Base-by-base conservation (phyloP, 1,139 yeast genomes). In the Zygoascus meyerae region DNA sequence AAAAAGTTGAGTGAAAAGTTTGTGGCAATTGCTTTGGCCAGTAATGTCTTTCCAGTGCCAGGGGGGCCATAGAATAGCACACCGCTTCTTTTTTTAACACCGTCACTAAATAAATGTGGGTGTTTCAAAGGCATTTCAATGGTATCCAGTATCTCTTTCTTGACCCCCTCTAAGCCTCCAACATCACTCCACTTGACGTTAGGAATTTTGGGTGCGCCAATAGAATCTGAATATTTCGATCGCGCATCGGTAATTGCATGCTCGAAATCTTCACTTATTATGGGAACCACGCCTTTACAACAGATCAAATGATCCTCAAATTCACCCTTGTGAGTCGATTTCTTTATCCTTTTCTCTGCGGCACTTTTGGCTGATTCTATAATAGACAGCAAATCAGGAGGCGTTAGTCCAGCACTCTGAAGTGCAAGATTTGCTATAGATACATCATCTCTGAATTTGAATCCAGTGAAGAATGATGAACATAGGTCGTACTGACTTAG, bases 151-250 rank as follows among this genome's bases (percentile, higher is more conserved):
- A 92, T 90, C 61, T 90, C 97, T 59, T 82, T 90, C 63, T 90
- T 92, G 36, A 89, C 95, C 42, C 82, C 64, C 52, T 87, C 96
- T 55, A 92, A 72, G 0, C 96, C 96, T 35, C 96, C 96, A 49
- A 87, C 90, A 64, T 87, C 96, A 57, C 83, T 90, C 98, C 98
- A 92, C 51, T 83, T 81, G 7, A 92, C 97, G 57, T 85, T 81
- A 1, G 98, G 98, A 54, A 92, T 92, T 55, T 90, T 75, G 12
- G 98, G 98, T 0, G 97, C 97, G 10, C 98, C 98, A 52, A 92
- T 90, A 0, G 97, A 84, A 56, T 87, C 96, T 60, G 95, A 83
- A 64, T 84, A 89, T 62, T 86, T 90, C 59, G 80, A 81, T 58
- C 97, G 74, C 0, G 97, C 97, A 48, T 78, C 83, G 48, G 81